Evolutionary conservation across 2,329 filamentous ascomycete genomes (phyloP).

Genomic region (Pleurostoma richardsiae): DNA sequence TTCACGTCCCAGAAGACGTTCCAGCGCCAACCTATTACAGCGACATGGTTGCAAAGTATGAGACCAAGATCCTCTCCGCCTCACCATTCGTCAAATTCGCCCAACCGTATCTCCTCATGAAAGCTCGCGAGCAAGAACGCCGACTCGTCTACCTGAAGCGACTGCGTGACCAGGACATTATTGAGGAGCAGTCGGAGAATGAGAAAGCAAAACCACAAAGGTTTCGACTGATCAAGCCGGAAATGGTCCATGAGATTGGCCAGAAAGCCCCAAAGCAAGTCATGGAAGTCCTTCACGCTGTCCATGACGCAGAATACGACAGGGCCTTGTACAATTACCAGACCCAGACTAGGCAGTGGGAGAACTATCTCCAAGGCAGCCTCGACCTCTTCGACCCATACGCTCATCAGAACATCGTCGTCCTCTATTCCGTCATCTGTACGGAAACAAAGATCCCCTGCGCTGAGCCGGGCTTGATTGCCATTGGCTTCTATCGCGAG

Average conservation of each 20-base stretch:
- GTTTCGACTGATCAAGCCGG: constrained; percentile 88
- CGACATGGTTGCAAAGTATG: constrained; percentile 88
- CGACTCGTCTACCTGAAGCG: constrained; percentile 76
- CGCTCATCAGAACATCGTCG: constrained; percentile 92
- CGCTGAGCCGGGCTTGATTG: constrained; percentile 82
- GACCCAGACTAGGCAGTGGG: constrained; percentile 94
- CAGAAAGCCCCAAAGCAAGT: constrained; percentile 79
- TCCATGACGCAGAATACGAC: constrained; percentile 95
- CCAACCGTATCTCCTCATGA: constrained; percentile 88
- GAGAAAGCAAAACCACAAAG: constrained; percentile 63
- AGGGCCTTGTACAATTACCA: constrained; percentile 90
- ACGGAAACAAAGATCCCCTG: constrained; percentile 92
- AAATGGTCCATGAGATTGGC: constrained; percentile 86
- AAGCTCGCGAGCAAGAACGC: constrained; percentile 84
- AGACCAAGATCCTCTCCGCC: constrained; percentile 88
- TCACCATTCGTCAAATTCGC: constrained; percentile 96
- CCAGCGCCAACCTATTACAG: constrained; percentile 91
- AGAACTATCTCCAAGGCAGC: constrained; percentile 86
- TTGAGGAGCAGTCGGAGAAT: constrained; percentile 49
- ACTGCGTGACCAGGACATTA: constrained; percentile 70
- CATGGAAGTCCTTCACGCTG: constrained; percentile 88
- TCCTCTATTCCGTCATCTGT: constrained; percentile 90
- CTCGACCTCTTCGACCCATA: constrained; percentile 89
- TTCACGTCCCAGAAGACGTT: constrained; percentile 68
- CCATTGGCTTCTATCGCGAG: constrained; percentile 90